Conservation (phyloP, 768 basidiomycete genomes). For the Lactarius sanguifluus region DNA sequence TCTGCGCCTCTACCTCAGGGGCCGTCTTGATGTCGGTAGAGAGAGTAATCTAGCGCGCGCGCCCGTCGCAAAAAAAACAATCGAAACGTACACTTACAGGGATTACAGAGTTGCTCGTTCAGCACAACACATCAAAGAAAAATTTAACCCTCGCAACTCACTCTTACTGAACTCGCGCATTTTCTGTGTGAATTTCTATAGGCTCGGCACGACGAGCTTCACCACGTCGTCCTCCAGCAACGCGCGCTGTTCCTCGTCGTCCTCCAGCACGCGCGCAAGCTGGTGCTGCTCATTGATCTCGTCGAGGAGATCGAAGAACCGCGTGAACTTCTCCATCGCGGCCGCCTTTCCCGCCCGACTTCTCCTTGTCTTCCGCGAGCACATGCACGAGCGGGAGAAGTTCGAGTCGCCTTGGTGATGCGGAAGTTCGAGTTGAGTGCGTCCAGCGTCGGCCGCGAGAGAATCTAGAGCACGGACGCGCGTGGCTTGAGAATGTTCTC, state of each 20-base stretch:
- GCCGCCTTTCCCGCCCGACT: slow-evolving; percentile 46
- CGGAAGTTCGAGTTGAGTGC: slow-evolving; percentile 70
- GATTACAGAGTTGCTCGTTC: slow-evolving; percentile 40
- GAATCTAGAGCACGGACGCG: slow-evolving; percentile 46
- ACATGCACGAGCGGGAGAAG: slow-evolving; percentile 75
- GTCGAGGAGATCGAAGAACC: slow-evolving; percentile 78
- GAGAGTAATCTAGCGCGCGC: slow-evolving; percentile 6
- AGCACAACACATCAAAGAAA: neutral
- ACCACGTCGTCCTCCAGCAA: slow-evolving; percentile 70
- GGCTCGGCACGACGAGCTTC: slow-evolving; percentile 70
- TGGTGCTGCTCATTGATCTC: slow-evolving; percentile 76
- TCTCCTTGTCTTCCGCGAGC: slow-evolving; percentile 50
- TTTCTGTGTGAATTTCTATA: slow-evolving; percentile 72
- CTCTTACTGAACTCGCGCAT: slow-evolving; percentile 82
- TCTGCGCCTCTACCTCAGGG: slow-evolving; percentile 66
- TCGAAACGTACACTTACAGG: slow-evolving; percentile 63
- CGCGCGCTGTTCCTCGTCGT: slow-evolving; percentile 59
- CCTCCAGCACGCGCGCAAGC: slow-evolving; percentile 65
- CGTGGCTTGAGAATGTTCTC: slow-evolving; percentile 56
- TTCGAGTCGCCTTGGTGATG: slow-evolving; percentile 83
- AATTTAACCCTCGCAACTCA: slow-evolving; percentile 37
- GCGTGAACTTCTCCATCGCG: slow-evolving; percentile 75
- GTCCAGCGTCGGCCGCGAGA: slow-evolving; percentile 64
- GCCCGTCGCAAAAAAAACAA: neutral
- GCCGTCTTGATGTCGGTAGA: slow-evolving; percentile 73